Evolutionary conservation across 257 asterid species (phyloP).

Genomic region (Asclepias syriaca): DNA sequence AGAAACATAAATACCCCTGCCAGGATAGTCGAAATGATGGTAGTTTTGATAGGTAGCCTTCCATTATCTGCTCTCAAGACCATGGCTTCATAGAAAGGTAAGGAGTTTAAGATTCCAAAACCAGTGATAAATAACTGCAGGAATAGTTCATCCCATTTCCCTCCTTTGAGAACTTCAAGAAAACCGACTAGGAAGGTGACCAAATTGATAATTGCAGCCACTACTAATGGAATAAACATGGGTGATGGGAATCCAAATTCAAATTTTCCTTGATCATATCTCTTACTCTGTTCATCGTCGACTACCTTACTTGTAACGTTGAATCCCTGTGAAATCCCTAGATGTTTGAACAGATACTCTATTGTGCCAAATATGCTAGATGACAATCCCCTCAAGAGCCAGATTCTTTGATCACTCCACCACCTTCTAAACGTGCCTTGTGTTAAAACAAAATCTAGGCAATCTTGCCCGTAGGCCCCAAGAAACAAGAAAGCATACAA

Average conservation of each 20-base stretch:
- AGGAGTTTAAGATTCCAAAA: constrained; percentile 51
- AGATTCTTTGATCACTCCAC: constrained; percentile 90
- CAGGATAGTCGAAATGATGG: constrained; percentile 25
- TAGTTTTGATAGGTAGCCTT: constrained; percentile 43
- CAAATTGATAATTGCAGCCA: constrained; percentile 46
- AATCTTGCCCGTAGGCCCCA: constrained; percentile 74
- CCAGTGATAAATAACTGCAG: constrained; percentile 41
- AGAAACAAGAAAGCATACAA: constrained; percentile 48
- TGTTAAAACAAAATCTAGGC: constrained; percentile 37
- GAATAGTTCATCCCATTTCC: constrained; percentile 24
- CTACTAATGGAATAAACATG: constrained; percentile 53
- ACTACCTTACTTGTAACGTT: constrained; percentile 58
- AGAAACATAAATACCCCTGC: constrained; percentile 8
- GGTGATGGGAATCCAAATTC: constrained; percentile 65
- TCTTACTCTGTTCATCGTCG: constrained; percentile 43
- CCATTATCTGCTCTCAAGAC: constrained; percentile 50
- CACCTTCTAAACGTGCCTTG: constrained; percentile 47
- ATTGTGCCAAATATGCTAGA: constrained; percentile 43
- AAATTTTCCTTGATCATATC: constrained; percentile 49
- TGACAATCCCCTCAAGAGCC: constrained; percentile 55
- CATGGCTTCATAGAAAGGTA: constrained; percentile 59
- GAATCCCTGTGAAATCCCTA: constrained; percentile 52
- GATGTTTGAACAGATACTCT: constrained; percentile 41
- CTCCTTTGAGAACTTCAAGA: constrained; percentile 2
- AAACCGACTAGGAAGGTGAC: constrained; percentile 2